Percentiles rank a stretch among this genome's conserved stretches.
Conservation (phyloP, 306 rosid genomes). For the Trifolium subterraneum region DNA sequence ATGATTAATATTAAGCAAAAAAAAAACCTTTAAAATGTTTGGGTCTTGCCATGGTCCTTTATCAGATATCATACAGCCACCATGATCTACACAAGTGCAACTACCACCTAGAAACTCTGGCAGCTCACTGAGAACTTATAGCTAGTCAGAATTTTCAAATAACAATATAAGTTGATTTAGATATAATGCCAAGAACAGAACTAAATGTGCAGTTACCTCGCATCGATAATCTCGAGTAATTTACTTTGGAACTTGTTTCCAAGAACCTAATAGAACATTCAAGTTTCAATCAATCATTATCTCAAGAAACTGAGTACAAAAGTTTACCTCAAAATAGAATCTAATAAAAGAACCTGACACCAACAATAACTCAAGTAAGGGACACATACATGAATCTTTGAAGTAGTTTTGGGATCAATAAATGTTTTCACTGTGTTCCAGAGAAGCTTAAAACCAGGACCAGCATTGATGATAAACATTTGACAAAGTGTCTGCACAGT, state of each 20-base stretch:
- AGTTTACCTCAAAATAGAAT: conserved; percentile 21
- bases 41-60: conserved; percentile 95
- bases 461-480: conserved; percentile 92
- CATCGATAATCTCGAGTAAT: conserved; percentile 76
- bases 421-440: conserved; percentile 83
- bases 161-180: conserved; percentile 19
- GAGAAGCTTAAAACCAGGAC: conserved; percentile 86
- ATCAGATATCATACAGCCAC: conserved; percentile 82
- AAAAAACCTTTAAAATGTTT: conserved; percentile 66
- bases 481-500: conserved; percentile 73
- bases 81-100: conserved; percentile 73
- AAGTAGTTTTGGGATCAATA: conserved; percentile 81
- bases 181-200: conserved; percentile 27
- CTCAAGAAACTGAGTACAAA: conserved; percentile 28
- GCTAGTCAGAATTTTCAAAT: conserved; percentile 31
- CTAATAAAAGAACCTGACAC: conserved; percentile 3
- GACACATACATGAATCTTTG: conserved; percentile 82
- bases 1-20: neutral
- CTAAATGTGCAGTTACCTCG: conserved; percentile 56
- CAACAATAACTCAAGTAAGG: conserved; percentile 2
- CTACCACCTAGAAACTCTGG: conserved; percentile 86
- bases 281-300: conserved; percentile 35
- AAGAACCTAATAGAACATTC: conserved; percentile 65
- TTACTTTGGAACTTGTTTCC: conserved; percentile 77
- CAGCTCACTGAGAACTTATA: conserved; percentile 67